Evolutionary conservation across 140 eudicot genomes (phyloP).

Genomic region (Flaveria floridana): DNA sequence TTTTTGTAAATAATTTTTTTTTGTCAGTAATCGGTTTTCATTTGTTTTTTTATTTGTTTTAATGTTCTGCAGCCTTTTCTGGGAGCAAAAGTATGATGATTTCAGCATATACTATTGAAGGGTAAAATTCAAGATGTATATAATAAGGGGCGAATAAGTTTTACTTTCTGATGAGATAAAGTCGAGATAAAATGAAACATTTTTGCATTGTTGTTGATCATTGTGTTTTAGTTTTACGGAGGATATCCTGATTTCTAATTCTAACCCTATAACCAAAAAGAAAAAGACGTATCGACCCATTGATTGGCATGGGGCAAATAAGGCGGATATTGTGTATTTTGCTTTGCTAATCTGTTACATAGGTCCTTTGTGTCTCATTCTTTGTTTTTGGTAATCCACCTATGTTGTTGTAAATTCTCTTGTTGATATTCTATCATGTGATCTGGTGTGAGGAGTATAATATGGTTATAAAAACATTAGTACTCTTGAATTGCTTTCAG

Average conservation of each 20-base stretch:
- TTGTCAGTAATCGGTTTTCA: neutral
- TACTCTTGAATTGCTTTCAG: too few species aligned
- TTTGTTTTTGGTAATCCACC: neutral
- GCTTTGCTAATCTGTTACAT: neutral
- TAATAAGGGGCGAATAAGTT: neutral
- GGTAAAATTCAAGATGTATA: too few species aligned
- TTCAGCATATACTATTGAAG: neutral
- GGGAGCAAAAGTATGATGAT: neutral
- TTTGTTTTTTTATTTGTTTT: too few species aligned
- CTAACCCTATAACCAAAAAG: neutral
- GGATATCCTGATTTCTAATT: neutral
- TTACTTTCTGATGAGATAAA: neutral
- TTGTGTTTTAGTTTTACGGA: neutral
- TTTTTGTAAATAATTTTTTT: neutral
- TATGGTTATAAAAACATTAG: too few species aligned
- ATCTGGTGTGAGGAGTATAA: too few species aligned
- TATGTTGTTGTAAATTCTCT: neutral
- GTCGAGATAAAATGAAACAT: neutral
- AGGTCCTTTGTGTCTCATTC: too few species aligned
- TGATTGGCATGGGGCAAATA: neutral
- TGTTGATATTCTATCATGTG: neutral
- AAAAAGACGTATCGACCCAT: neutral
- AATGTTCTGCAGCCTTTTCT: neutral
- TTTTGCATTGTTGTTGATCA: neutral
- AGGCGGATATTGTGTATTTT: neutral